Conservation (phyloP, 2,329 filamentous ascomycete species). For the Talaromyces sp. region DNA sequence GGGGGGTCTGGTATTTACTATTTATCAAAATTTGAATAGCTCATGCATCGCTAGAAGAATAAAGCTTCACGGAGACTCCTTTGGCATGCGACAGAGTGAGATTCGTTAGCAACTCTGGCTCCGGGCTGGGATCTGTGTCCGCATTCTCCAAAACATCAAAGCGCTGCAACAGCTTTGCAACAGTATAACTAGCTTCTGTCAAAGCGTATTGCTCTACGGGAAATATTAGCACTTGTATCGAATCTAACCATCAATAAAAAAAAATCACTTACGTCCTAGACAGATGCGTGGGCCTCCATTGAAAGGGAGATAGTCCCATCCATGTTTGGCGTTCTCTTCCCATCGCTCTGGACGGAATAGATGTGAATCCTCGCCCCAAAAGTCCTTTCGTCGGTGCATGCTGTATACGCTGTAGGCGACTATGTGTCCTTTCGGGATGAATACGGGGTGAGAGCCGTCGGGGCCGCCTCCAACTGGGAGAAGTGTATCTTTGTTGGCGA, state of each 20-base stretch:
- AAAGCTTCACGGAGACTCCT: neutral
- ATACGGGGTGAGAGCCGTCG: conserved; percentile 51
- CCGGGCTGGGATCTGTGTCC: neutral
- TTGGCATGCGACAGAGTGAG: neutral
- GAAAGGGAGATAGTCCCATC: conserved; percentile 38
- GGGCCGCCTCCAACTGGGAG: conserved; percentile 10
- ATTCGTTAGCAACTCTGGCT: neutral
- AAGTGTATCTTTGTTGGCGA: conserved; percentile 27
- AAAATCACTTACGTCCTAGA: conserved; percentile 15
- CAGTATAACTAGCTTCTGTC: conserved; percentile 36
- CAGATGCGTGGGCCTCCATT: conserved; percentile 23
- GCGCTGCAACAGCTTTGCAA: conserved; percentile 33
- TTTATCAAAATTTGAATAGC: neutral
- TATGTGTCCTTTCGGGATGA: conserved; percentile 60
- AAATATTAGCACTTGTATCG: neutral
- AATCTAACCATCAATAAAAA: neutral
- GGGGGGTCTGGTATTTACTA: neutral
- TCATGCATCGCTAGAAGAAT: neutral
- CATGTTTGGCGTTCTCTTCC: conserved; percentile 39
- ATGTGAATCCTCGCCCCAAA: conserved; percentile 43
- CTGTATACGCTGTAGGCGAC: conserved; percentile 63
- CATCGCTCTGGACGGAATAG: conserved; percentile 47
- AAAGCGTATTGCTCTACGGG: conserved; percentile 38
- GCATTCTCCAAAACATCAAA: conserved; percentile 31
- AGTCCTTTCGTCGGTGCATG: conserved; percentile 64